Evolutionary conservation across 2,329 filamentous ascomycete genomes (phyloP).

Genomic region (Blastomyces silverae): DNA sequence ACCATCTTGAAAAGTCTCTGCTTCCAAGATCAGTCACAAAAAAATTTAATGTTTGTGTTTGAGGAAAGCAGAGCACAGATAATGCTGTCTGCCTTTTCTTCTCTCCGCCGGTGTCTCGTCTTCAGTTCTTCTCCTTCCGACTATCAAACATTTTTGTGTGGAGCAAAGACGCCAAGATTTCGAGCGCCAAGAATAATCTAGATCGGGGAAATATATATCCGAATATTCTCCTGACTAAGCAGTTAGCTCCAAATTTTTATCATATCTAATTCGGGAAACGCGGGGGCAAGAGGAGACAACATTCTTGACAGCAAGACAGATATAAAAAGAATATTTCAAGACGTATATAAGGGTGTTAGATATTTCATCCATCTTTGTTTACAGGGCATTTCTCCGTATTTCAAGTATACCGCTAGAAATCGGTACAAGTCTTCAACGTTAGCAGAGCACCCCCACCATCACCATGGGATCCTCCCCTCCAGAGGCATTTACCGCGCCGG

Average conservation of each 20-base stretch:
- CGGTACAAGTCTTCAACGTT: not conserved
- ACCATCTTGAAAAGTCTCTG: conserved; percentile 31
- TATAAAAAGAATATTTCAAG: not conserved
- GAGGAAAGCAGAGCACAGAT: not conserved
- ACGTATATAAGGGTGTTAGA: not conserved
- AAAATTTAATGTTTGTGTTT: not conserved
- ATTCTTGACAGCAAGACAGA: not conserved
- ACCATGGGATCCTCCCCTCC: conserved; percentile 19
- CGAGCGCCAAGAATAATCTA: not conserved
- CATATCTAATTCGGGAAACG: not conserved
- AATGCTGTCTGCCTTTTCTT: conserved; percentile 3
- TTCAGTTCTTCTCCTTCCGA: not conserved
- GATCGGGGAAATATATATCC: conserved; percentile 11
- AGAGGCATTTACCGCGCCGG: conserved; percentile 36
- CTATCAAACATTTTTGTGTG: conserved; percentile 17
- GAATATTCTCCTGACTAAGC: not conserved
- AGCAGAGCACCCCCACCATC: not conserved
- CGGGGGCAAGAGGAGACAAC: not conserved
- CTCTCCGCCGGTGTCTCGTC: not conserved
- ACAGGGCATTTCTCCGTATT: not conserved
- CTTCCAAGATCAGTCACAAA: conserved; percentile 17
- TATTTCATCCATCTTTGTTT: not conserved
- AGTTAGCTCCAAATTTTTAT: not conserved
- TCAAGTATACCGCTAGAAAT: not conserved
- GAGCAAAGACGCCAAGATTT: conserved; percentile 13